Conservation (phyloP, 1,284 basidiomycete species). For the Leccinum fallax region DNA sequence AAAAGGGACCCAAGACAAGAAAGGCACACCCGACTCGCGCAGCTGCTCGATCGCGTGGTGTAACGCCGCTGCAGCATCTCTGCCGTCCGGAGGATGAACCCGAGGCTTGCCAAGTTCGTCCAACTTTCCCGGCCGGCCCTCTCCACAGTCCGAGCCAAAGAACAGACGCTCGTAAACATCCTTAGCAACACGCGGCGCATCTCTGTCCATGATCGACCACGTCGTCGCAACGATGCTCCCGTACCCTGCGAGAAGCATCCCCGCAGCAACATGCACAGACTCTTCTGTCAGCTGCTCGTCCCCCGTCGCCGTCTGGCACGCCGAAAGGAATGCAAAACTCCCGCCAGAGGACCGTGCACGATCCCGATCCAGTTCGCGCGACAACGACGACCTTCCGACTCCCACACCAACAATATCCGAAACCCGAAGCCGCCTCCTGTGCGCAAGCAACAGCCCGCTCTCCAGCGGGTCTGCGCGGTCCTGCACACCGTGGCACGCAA, state of each 20-base stretch:
- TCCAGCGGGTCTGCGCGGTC: background rate
- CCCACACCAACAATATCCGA: background rate
- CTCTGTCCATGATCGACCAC: constrained; percentile 1
- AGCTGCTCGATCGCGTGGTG: background rate
- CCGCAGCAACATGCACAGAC: background rate
- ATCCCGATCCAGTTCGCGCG: background rate
- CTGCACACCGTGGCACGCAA: background rate
- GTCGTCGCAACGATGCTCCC: background rate
- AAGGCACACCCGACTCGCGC: background rate
- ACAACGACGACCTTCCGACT: background rate
- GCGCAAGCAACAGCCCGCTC: background rate
- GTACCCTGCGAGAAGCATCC: background rate
- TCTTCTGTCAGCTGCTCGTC: background rate
- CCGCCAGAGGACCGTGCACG: background rate
- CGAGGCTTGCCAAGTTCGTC: background rate
- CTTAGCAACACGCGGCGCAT: background rate
- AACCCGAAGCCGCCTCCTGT: background rate
- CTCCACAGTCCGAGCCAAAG: background rate
- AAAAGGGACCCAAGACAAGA: constrained; percentile 2
- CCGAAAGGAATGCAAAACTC: background rate
- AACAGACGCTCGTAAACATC: background rate
- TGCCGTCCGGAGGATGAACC: background rate
- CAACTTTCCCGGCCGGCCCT: background rate
- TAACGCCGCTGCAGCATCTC: background rate
- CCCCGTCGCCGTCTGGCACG: background rate